Evolutionary conservation across 805 yeast genomes (phyloP).

Genomic region (Candida morakotiae): DNA sequence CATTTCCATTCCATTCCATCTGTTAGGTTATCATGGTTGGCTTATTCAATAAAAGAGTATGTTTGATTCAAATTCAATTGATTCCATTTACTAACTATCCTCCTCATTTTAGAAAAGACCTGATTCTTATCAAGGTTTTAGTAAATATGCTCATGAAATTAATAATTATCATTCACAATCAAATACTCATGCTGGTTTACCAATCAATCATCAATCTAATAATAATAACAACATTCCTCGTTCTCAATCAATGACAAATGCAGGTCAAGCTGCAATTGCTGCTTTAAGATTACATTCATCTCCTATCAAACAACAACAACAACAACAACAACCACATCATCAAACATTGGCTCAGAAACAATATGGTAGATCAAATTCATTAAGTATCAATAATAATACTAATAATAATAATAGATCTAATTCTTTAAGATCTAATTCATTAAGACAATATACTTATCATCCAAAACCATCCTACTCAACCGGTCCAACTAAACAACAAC

Average conservation of each 20-base stretch:
- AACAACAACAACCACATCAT: conserved; percentile 3
- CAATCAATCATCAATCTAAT: background rate
- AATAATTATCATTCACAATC: conserved; percentile 4
- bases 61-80: too few species aligned
- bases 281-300: conserved; percentile 30
- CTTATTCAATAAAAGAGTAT: conserved; percentile 6
- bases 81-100: background rate
- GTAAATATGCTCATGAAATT: conserved; percentile 7
- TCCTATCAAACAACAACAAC: conserved; percentile 13
- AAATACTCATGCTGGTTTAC: conserved; percentile 2
- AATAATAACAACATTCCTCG: background rate
- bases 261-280: conserved; percentile 40
- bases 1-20: background rate
- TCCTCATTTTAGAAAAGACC: conserved; percentile 2
- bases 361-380: conserved; percentile 5
- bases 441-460: conserved; percentile 32
- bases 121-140: conserved; percentile 8
- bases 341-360: conserved; percentile 6
- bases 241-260: conserved; percentile 13
- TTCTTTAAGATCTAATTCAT: conserved; percentile 30
- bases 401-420: conserved; percentile 20
- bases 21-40: conserved; percentile 2
- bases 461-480: conserved; percentile 37
- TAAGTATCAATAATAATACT: conserved; percentile 21
- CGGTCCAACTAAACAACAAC: conserved; percentile 14